Evolutionary conservation across 106 monocot species (phyloP).

Genomic region (Amphibolis antarctica): DNA sequence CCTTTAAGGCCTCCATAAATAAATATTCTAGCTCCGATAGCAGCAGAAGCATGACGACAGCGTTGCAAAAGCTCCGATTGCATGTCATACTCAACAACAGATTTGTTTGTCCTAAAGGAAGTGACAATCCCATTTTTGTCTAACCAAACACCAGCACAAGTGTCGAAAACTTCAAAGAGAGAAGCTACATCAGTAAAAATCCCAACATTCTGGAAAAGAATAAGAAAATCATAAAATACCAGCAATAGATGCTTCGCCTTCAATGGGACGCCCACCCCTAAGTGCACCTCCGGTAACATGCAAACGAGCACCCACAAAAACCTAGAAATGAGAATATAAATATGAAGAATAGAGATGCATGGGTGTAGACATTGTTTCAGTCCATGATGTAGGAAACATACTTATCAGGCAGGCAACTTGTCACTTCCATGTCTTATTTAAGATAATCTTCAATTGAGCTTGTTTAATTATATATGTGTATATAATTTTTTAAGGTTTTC

Average conservation of each 20-base stretch:
- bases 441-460: too few species aligned
- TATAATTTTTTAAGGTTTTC: too few species aligned
- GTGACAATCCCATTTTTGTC: constrained; percentile 84
- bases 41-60: constrained; percentile 87
- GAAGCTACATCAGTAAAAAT: background rate
- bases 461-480: too few species aligned
- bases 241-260: constrained; percentile 73
- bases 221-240: constrained; percentile 29
- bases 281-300: constrained; percentile 96
- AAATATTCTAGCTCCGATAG: constrained; percentile 60
- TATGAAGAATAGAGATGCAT: too few species aligned
- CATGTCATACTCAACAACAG: constrained; percentile 43
- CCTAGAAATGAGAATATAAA: constrained; percentile 29
- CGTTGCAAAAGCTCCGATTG: constrained; percentile 73
- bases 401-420: too few species aligned
- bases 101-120: constrained; percentile 43
- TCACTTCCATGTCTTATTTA: too few species aligned
- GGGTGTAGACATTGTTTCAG: too few species aligned
- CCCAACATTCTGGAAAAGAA: background rate
- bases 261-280: constrained; percentile 73
- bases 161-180: constrained; percentile 75
- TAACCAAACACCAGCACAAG: constrained; percentile 98
- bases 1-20: constrained; percentile 86
- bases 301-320: constrained; percentile 95
- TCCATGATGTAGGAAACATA: too few species aligned